Base-by-base conservation (phyloP, 2,329 filamentous ascomycete genomes). In the Sporothrix schenckii region DNA sequence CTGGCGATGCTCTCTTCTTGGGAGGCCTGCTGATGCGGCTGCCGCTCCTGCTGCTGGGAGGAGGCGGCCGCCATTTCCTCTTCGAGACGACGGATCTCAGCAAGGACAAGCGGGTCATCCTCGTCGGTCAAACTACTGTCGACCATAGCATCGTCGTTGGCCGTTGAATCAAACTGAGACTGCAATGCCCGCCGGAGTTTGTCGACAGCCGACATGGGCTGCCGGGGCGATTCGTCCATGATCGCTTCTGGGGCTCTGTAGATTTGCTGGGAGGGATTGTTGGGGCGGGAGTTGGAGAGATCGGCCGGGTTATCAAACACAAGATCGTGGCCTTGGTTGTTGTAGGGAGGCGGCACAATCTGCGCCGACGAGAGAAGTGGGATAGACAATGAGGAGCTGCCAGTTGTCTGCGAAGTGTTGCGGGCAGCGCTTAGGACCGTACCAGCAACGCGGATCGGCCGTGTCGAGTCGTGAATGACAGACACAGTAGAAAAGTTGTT, bases 401-500 rank as follows among this genome's bases (percentile, higher is more conserved):
- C 16, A 49, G 11, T n/a, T 41, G 24, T 60, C 66, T 71, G 58
- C 68, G 58, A 34, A 34, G 6, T 3, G 34, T 7, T 9, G 34
- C 6, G 34, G 6, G 7, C 7, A 24, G 53, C 21, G 60, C 11
- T 30, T 14, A 34, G 19, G 66, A 21, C 13, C n/a, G 41, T 14
- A 27, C 27, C 21, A 19, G 7, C 49, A 44, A 53, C 27, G 50
- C 70, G 68, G n/a, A 21, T 3, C n/a, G 67, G 70, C 30, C 70
- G 68, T 5, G 70, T 72, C 27, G 70, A 72, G 61, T 72, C 70
- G 4, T 63, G 70, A 10, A 72, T n/a, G 39, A 72, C 49, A n/a
- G 70, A 71, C 44, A 52, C n/a, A 49, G 54, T 6, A 34, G 60
- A 65, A 24, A 27, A 39, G 58, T 66, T 68, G 58, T 30, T 14